Base-by-base conservation (phyloP, 768 basidiomycete genomes). In the Heimioporus sp. region DNA sequence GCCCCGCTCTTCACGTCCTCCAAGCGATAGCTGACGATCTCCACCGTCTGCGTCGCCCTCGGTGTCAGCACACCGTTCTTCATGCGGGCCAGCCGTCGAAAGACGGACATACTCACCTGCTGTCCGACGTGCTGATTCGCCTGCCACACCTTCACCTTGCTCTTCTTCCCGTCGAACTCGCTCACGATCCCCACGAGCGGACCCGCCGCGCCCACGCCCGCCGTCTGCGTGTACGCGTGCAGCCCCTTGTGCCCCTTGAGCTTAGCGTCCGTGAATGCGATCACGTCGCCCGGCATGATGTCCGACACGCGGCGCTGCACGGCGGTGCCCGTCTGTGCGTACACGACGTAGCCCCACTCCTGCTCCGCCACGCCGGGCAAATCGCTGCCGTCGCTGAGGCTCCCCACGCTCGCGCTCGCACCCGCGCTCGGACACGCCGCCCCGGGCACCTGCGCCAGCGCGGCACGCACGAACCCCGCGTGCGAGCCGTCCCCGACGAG, bases 1-100 rank as follows among this genome's bases (percentile, higher is more conserved):
- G 75, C 71, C 11, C 93, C 93, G 61, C 83, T 89, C 74, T 94
- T 94, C 61, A 95, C 65, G 74, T 95, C 93, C 38, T 95, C 92
- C 67, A 93, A 71, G 49, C 90, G 80, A 73, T 94, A 96, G 61
- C 87, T 93, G n/a, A 81, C 85, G 45, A 75, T 77, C 62, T 92
- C 91, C 30, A 92, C 85, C 56, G 74, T 81, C 78, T 79, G 62
- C 40, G 59, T 61, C 55, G 57, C 65, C 67, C 65, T 70, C 64
- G 68, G 65, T 61, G 64, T 68, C 56, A 68, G 67, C 66, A 37
- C 63, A 65, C 65, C 61, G 66, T 62, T 64, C 64, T 61, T 59
- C 56, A 50, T 7, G 54, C 68, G 66, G 55, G 59, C 57, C 57
- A 68, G 63, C 63, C 45, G 38, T 53, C 57, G 54, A 52, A 58